phyloP scores from a whole-genome alignment of 2,329 filamentous ascomycete genomes.

The Didymella exigua region DNA sequence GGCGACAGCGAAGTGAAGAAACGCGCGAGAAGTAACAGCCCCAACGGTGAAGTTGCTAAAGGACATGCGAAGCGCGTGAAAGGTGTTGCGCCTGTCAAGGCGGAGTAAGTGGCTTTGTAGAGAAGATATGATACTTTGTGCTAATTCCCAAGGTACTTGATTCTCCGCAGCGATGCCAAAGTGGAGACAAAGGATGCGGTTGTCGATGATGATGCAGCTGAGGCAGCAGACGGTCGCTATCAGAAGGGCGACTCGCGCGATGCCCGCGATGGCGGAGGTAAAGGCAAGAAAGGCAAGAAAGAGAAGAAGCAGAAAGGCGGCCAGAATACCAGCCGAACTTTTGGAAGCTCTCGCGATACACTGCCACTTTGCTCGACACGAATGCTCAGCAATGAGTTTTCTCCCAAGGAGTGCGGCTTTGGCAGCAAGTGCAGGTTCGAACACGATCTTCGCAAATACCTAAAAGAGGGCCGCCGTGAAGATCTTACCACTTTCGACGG shows the following conservation, averaged over 20 bases:
- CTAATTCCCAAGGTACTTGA: constrained; percentile 37
- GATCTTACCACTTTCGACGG: constrained; percentile 79
- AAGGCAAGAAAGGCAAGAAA: constrained; percentile 54
- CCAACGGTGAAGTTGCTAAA: constrained; percentile 41
- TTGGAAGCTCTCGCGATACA: constrained; percentile 78
- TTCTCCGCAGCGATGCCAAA: constrained; percentile 37
- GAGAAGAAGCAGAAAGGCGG: constrained; percentile 69
- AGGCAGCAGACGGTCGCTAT: constrained; percentile 56
- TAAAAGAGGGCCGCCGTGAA: constrained; percentile 78
- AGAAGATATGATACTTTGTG: background rate
- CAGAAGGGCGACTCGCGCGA: constrained; percentile 49
- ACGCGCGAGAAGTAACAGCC: constrained; percentile 37
- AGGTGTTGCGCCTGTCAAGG: constrained; percentile 73
- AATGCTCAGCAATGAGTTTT: constrained; percentile 77
- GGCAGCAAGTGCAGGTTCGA: constrained; percentile 80
- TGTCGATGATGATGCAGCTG: constrained; percentile 63
- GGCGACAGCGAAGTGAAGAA: constrained; percentile 40
- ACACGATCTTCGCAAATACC: constrained; percentile 85
- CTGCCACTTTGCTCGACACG: constrained; percentile 79
- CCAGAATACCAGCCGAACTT: constrained; percentile 83
- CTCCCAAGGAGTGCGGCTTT: constrained; percentile 74
- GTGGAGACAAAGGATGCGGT: constrained; percentile 32
- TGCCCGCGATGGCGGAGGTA: constrained; percentile 46
- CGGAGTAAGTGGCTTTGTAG: constrained; percentile 61
- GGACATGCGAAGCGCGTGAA: constrained; percentile 42